Conservation (phyloP, 208 protist genomes). For the Leptomonas pyrrhocoris region DNA sequence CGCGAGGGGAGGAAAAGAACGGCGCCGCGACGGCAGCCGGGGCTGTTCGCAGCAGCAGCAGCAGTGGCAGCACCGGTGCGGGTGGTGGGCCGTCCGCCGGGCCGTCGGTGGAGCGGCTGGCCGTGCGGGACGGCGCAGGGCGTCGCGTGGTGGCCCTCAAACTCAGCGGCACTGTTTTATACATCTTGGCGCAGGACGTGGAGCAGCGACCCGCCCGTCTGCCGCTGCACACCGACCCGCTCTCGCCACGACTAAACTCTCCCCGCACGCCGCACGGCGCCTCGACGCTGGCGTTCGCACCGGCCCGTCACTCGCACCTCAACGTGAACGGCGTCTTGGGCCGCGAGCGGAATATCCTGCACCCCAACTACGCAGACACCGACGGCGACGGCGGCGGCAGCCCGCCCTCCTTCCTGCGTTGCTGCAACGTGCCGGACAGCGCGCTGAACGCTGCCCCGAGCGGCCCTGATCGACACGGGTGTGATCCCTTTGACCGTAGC, state of each 20-base stretch:
- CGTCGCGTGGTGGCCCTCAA: conserved; percentile 16
- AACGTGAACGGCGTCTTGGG: neutral
- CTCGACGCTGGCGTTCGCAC: neutral
- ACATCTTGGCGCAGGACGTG: conserved; percentile 13
- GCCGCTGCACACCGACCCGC: conserved; percentile 1
- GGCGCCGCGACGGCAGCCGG: neutral
- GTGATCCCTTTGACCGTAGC: neutral
- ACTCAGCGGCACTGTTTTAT: conserved; percentile 1
- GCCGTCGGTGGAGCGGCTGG: conserved; percentile 28
- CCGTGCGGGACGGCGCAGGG: conserved; percentile 14
- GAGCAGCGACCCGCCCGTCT: neutral
- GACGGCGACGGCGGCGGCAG: neutral
- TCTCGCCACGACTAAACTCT: neutral
- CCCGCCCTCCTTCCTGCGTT: neutral
- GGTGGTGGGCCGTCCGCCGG: neutral
- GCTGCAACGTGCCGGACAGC: neutral
- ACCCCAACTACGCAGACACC: conserved; percentile 17
- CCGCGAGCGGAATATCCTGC: conserved; percentile 20
- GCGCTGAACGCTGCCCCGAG: neutral
- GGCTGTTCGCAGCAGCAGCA: neutral
- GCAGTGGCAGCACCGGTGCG: no score
- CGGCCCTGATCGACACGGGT: neutral
- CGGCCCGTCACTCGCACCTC: neutral
- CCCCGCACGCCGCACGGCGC: neutral
- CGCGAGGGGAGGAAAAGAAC: conserved; percentile 2